Conservation (phyloP, 371 early-diverging fungal species). For the Polyrhizophydium stewartii region DNA sequence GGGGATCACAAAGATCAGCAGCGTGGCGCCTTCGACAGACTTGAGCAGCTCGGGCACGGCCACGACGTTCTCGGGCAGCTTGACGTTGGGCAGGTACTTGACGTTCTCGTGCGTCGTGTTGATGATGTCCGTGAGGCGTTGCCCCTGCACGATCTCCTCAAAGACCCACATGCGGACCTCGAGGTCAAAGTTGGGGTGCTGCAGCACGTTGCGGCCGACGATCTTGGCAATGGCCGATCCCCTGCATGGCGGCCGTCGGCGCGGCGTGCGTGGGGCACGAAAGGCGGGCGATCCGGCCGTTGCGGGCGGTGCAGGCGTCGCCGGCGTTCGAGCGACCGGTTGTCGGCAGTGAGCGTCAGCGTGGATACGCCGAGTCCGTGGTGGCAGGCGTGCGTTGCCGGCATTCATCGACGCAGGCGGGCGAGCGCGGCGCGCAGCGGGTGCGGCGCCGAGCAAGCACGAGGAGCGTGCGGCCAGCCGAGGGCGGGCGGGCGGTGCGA, state of each 20-base stretch:
- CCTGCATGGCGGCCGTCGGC: conserved; percentile 48
- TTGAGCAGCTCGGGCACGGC: conserved; percentile 79
- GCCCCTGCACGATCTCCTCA: conserved; percentile 84
- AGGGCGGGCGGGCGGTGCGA: too few relatives aligned
- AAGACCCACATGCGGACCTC: conserved; percentile 95
- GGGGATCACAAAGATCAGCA: conserved; percentile 94
- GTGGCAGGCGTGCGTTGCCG: background rate
- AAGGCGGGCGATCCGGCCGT: too few relatives aligned
- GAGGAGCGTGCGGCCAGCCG: background rate
- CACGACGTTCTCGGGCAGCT: conserved; percentile 83
- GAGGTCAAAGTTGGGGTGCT: conserved; percentile 62
- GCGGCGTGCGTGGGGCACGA: too few relatives aligned
- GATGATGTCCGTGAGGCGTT: conserved; percentile 93
- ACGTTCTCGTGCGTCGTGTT: conserved; percentile 93
- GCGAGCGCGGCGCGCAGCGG: background rate
- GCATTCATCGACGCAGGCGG: background rate
- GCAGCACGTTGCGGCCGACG: conserved; percentile 79
- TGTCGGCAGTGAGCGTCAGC: too few relatives aligned
- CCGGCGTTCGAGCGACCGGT: too few relatives aligned
- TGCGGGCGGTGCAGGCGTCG: too few relatives aligned
- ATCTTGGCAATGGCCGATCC: conserved; percentile 96
- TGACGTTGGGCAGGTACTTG: conserved; percentile 87
- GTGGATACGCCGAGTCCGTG: too few relatives aligned
- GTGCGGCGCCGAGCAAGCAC: background rate
- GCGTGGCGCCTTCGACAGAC: conserved; percentile 75